phyloP scores from a whole-genome alignment of 164 flowering plant species.

The Cinnamomum chago region DNA sequence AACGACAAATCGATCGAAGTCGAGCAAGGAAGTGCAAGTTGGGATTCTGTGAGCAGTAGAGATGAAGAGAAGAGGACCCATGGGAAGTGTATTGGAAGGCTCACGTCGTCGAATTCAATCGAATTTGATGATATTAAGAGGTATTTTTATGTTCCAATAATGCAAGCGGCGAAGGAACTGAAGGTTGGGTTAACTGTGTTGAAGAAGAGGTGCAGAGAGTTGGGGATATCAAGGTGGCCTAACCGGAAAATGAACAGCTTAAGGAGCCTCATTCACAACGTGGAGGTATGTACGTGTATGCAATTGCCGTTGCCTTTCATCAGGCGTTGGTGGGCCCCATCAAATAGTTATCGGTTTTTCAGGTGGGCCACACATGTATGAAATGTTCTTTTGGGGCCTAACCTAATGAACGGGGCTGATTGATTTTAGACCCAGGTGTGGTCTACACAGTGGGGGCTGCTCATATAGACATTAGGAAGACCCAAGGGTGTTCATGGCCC shows the following conservation, averaged over 20 bases:
- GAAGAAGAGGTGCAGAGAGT: conserved; percentile 62
- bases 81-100: not conserved
- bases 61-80: not conserved
- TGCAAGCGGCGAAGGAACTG: conserved; percentile 49
- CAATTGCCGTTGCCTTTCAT: not conserved
- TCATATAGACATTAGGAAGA: no score
- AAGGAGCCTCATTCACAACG: conserved; percentile 43
- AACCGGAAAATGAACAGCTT: conserved; percentile 63
- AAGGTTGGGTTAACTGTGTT: conserved; percentile 52
- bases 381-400: not conserved
- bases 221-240: conserved; percentile 59
- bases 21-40: not conserved
- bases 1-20: not conserved
- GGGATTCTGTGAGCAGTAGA: not conserved
- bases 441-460: not conserved
- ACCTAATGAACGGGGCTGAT: not conserved
- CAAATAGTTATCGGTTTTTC: not conserved
- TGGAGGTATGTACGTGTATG: conserved; percentile 32
- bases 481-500: no score
- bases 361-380: not conserved
- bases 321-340: not conserved
- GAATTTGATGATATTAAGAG: not conserved
- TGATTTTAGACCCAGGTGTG: not conserved
- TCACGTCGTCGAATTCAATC: not conserved
- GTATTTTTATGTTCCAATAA: conserved; percentile 25